Percentiles rank a stretch among this genome's conserved stretches.
These are phyloP conservation scores for Kazachstania africana DNA, from an alignment of 805 yeast species.

Conservation along the genomic window DNA sequence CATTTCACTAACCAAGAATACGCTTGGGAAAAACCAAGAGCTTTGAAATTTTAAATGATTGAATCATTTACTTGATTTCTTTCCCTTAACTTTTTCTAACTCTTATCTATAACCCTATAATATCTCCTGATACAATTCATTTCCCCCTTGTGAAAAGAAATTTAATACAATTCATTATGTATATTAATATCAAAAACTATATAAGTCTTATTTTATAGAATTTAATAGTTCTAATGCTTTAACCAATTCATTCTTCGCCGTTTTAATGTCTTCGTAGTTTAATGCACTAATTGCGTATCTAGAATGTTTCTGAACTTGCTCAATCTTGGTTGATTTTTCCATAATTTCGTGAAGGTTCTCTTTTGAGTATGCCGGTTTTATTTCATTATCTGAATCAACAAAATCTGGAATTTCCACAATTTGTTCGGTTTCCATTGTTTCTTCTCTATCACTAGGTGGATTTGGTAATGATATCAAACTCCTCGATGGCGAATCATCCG, in stretches of 20 bases:
- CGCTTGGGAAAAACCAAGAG: conserved; percentile 97
- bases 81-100: not conserved
- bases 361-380: conserved; percentile 8
- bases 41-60: conserved; percentile 41
- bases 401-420: conserved; percentile 1
- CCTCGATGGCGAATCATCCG: not conserved
- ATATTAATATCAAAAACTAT: too few species aligned
- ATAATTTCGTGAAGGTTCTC: conserved; percentile 39
- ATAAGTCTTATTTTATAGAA: too few species aligned
- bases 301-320: conserved; percentile 55
- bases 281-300: conserved; percentile 70
- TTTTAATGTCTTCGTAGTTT: conserved; percentile 60
- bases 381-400: conserved; percentile 1
- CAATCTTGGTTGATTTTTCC: conserved; percentile 42
- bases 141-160: not conserved
- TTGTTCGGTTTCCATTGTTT: not conserved
- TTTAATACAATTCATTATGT: too few species aligned
- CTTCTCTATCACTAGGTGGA: conserved; percentile 3
- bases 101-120: not conserved
- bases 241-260: conserved; percentile 52
- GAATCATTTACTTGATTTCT: not conserved
- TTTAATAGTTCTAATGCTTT: conserved; percentile 31
- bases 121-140: not conserved
- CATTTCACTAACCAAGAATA: conserved; percentile 98
- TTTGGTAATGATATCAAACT: not conserved